Evolutionary conservation across 768 basidiomycete genomes (phyloP).

Genomic region (Podaxis sp.): DNA sequence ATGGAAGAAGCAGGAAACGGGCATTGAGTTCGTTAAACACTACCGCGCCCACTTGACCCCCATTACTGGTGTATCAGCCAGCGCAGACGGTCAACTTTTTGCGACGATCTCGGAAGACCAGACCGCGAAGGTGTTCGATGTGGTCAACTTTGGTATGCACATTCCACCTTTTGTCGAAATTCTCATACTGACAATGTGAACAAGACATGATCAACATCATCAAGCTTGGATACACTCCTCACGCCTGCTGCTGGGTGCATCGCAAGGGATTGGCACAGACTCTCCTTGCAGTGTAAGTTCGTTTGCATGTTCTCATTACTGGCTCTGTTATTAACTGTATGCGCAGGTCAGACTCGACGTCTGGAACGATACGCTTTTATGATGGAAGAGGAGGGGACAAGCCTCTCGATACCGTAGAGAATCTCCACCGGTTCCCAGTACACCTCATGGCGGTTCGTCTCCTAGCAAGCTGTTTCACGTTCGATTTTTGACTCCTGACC

Average conservation of each 20-base stretch:
- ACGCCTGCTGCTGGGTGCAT: slow-evolving; percentile 95
- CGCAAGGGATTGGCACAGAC: slow-evolving; percentile 81
- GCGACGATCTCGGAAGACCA: slow-evolving; percentile 92
- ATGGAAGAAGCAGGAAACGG: slow-evolving; percentile 98
- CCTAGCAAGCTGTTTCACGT: neutral
- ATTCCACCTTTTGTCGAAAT: neutral
- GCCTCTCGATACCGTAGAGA: slow-evolving; percentile 72
- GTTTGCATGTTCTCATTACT: neutral
- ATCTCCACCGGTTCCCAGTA: slow-evolving; percentile 83
- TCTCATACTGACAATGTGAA: neutral
- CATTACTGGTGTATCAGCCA: slow-evolving; percentile 76
- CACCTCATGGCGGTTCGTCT: slow-evolving; percentile 81
- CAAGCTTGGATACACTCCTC: slow-evolving; percentile 80
- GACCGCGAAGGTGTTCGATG: slow-evolving; percentile 93
- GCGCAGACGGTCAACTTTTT: slow-evolving; percentile 88
- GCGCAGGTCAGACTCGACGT: slow-evolving; percentile 70
- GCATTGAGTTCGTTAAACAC: slow-evolving; percentile 98
- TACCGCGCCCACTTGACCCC: slow-evolving; percentile 89
- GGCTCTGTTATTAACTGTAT: slow-evolving; percentile 14
- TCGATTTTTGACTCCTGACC: neutral
- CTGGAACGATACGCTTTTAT: slow-evolving; percentile 80
- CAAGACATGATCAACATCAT: slow-evolving; percentile 99
- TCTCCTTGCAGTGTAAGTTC: slow-evolving; percentile 77
- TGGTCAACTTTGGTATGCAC: slow-evolving; percentile 89
- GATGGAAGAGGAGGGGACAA: slow-evolving; percentile 85